Evolutionary conservation across 1,284 basidiomycete species (phyloP), one percentile per base, ranked within the genome.

Genomic region (Pseudozyma hubeiensis): DNA sequence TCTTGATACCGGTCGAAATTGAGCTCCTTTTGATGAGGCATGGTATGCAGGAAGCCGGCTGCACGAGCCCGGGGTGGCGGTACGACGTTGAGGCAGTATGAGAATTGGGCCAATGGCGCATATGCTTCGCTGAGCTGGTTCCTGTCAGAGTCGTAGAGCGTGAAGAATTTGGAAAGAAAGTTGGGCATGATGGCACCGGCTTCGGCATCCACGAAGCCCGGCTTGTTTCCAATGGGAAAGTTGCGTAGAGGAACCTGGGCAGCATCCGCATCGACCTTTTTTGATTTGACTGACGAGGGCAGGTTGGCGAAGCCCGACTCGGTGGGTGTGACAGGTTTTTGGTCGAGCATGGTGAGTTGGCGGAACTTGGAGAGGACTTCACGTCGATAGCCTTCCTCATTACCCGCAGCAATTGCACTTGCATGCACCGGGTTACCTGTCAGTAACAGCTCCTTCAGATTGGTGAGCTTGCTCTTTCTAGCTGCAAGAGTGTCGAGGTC

Each of bases 71-170:
- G 90, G 91, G 91, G 10, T 87, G 93, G 92, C 49, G 94, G 91
- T 2, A 87, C 84, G 3, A 94, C 94, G 83, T 94, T 94, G 75
- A 90, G 88, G 13, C 91, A 91, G 84, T 91, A 91, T 0, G 94
- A 96, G 81, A 97, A 94, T 10, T 93, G 94, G 13, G 95, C 92
- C 40, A 89, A 87, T 0, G 91, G 89, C 66, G 92, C 90, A 84
- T 98, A 99, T 7, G 88, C 93, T 48, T 91, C 88, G 39, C 89
- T 78, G 7, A 97, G 88, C 3, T 88, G 86, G 0, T 87, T 85
- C 30, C 96, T 90, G 74, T 92, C 89, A 31, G 87, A 88, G 85
- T 99, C 96, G 84, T 92, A 96, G 2, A 90, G 85, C 4, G 90
- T 88, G 86, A 97, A 96, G 85, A 19, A 57, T 90, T 91, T 89